Base-by-base conservation (phyloP, 1,284 basidiomycete species). In the Gomphus bonarii region DNA sequence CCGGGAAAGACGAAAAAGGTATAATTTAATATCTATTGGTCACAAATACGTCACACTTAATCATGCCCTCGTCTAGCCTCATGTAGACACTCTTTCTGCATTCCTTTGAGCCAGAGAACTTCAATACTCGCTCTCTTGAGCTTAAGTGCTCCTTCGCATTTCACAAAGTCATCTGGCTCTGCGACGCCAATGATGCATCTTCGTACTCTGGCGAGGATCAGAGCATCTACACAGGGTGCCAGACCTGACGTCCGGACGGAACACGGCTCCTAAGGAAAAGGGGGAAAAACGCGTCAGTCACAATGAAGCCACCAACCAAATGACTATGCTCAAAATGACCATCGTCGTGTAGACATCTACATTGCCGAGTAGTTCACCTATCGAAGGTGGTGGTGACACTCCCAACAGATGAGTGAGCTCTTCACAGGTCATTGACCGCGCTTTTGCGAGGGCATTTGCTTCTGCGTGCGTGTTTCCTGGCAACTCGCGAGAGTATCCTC, bases 381-480 rank as follows among this genome's bases (percentile, higher is more conserved):
- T 66, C 28, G 63, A 67, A 33, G 66, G 68, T n/a, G 68, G 58
- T 3, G 78, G 72, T 22, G 52, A 28, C 25, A 28, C 57, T 14
- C 50, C 42, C 58, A 81, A 74, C 31, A 83, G 66, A 8, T 67
- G 60, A 1, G 66, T 64, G 33, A 85, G 65, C 43, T 80, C 69
- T 4, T 70, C 64, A 10, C 64, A 54, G 4, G 79, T 73, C 46
- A 84, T 68, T 18, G 35, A 58, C 36, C 71, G 69, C 12, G 87
- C 81, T 67, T 98, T 98, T 43, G 79, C 70, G 49, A 99, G 73
- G 0, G 95, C 95, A 67, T 95, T 97, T 22, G 95, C 92, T 72
- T 99, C 95, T 12, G 95, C 95, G 69, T 99, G 97, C 1, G 95
- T 98, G 69, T 98, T 99, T 53, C 95, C 95, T 1, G 84, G 79